Conservation (phyloP, 2,329 filamentous ascomycete species). For the Fusarium tanahbumbuense region DNA sequence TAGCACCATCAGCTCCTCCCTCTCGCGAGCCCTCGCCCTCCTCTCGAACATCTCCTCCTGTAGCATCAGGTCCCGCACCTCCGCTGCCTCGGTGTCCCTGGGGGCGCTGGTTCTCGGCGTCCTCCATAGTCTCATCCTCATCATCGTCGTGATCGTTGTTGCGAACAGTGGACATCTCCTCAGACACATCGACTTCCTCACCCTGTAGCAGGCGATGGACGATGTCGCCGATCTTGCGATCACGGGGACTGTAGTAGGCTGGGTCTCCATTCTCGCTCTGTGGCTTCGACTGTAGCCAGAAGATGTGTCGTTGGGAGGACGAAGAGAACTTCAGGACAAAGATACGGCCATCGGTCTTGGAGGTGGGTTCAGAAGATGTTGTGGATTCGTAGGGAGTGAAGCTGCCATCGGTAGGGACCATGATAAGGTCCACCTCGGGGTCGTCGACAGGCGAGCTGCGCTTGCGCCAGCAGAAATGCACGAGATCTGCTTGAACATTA, state of each 20-base stretch:
- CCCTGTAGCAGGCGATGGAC: constrained; percentile 88
- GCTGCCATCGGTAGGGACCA: constrained; percentile 89
- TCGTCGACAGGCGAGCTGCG: constrained; percentile 76
- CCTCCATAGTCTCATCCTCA: constrained; percentile 65
- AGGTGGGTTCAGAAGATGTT: constrained; percentile 65
- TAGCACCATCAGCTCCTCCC: constrained; percentile 93
- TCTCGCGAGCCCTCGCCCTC: constrained; percentile 90
- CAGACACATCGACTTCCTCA: constrained; percentile 83
- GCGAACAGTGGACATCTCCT: constrained; percentile 75
- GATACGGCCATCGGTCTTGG: constrained; percentile 86
- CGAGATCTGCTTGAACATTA: constrained; percentile 70
- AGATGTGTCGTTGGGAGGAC: constrained; percentile 89
- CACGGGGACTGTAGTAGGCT: constrained; percentile 84
- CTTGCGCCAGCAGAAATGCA: constrained; percentile 97
- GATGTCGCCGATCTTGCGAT: constrained; percentile 87
- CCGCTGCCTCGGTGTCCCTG: constrained; percentile 73
- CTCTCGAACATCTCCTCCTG: constrained; percentile 89
- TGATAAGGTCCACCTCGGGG: constrained; percentile 88
- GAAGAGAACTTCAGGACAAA: constrained; percentile 94
- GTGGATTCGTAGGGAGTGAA: constrained; percentile 83
- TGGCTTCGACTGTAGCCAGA: constrained; percentile 95
- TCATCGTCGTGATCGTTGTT: constrained; percentile 63
- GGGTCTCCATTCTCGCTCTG: constrained; percentile 76
- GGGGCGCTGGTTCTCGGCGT: constrained; percentile 74
- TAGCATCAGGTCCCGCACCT: constrained; percentile 86